Conservation (phyloP, 108 stramenopile species). For the Hondaea fermentalgiana region DNA sequence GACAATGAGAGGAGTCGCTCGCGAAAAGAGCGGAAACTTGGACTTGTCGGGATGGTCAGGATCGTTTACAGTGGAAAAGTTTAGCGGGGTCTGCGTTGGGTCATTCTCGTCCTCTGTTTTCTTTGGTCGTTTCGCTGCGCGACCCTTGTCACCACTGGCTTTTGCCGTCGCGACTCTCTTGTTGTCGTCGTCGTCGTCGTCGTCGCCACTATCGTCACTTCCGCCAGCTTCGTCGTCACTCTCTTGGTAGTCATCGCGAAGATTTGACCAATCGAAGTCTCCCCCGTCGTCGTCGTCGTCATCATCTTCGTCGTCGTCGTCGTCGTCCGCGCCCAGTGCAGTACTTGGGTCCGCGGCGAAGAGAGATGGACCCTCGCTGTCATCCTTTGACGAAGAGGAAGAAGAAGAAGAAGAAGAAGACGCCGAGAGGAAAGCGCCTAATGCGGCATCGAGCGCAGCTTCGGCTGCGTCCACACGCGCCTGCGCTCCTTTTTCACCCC, state of each 20-base stretch:
- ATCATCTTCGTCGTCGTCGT: conserved; percentile 23
- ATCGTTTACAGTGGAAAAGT: background rate
- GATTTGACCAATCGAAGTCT: background rate
- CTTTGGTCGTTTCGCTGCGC: too few species aligned
- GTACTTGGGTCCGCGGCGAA: conserved; percentile 17
- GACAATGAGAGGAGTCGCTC: background rate
- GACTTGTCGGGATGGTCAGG: background rate
- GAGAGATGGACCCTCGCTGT: background rate
- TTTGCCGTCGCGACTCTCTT: background rate
- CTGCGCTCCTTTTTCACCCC: conserved; percentile 47
- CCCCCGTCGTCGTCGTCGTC: conserved; percentile 16
- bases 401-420: conserved; percentile 19
- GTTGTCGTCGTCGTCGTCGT: background rate
- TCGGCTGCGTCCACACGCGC: conserved; percentile 53
- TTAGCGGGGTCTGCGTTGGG: background rate
- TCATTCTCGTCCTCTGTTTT: background rate
- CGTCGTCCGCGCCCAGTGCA: conserved; percentile 17
- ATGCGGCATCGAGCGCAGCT: conserved; percentile 50
- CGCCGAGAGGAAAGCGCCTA: conserved; percentile 64
- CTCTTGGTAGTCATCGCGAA: conserved; percentile 8
- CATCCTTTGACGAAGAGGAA: background rate
- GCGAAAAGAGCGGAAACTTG: background rate
- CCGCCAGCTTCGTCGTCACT: conserved; percentile 39
- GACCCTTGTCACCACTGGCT: too few species aligned
- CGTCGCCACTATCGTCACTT: background rate